Percentiles rank a stretch among this genome's conserved stretches.
These are phyloP conservation scores for Moricandia arvensis DNA, from an alignment of 345 rosid species.

Conservation along the genomic window DNA sequence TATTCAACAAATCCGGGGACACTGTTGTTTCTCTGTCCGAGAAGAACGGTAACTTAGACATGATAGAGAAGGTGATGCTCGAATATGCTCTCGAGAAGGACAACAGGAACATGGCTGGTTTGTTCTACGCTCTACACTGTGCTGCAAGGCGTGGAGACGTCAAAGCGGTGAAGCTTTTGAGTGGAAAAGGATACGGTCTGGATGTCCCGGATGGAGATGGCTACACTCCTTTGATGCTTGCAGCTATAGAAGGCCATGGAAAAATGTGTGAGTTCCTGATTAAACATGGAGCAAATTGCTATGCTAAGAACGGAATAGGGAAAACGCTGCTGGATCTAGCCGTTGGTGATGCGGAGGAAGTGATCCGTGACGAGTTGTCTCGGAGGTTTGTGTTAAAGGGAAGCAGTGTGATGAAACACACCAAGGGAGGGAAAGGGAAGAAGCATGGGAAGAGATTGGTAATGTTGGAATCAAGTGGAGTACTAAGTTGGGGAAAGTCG, in stretches of 20 bases:
- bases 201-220: conserved; percentile 77
- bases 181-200: conserved; percentile 67
- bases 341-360: conserved; percentile 48
- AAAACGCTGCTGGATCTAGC: conserved; percentile 70
- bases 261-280: conserved; percentile 64
- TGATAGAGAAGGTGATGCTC: conserved; percentile 91
- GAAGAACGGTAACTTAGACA: conserved; percentile 55
- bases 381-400: conserved; percentile 58
- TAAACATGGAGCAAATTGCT: conserved; percentile 57
- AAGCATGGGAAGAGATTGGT: conserved; percentile 61
- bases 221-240: conserved; percentile 93
- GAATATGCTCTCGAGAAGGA: conserved; percentile 90
- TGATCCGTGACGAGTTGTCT: conserved; percentile 72
- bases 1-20: conserved; percentile 62
- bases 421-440: conserved; percentile 76
- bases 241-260: conserved; percentile 77
- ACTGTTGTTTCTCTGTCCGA: conserved; percentile 72
- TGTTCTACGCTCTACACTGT: conserved; percentile 88
- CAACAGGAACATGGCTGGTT: conserved; percentile 52
- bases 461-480: conserved; percentile 57
- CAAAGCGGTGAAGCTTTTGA: conserved; percentile 64
- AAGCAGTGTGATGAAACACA: conserved; percentile 64
- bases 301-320: conserved; percentile 57
- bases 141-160: conserved; percentile 90
- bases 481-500: conserved; percentile 83